Base-by-base conservation (phyloP, 768 basidiomycete genomes). In the Leccinum uliginosum region DNA sequence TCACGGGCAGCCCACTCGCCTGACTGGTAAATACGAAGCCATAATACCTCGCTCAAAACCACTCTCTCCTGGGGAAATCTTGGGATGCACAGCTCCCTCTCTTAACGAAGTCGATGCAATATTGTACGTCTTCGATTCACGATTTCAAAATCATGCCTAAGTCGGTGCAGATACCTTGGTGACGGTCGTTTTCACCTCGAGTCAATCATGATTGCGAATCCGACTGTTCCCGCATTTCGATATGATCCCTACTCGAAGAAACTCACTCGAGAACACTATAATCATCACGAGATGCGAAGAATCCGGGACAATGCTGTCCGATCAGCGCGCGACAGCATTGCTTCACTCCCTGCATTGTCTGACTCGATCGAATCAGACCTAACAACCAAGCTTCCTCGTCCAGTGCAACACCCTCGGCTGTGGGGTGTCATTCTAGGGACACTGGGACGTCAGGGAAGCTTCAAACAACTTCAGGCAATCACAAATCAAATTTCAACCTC, bases 141-240 rank as follows among this genome's bases (percentile, higher is more conserved):
- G 14, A 21, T 30, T 52, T 26, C 32, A 19, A 57, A 30, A 30
- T 24, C 43, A 27, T n/a, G 12, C 58, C 59, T 59, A 44, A 57
- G 35, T 19, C 54, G 17, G n/a, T 32, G 49, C 57, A 97, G 94
- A 65, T 99, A 98, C 71, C 83, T 99, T 26, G 97, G 97, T 17
- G 97, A 99, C 65, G 97, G 97, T 21, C 88, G 97, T 10, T 99
- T 99, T 77, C 97, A 98, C 69, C 81, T 98, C 17, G 97, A 99
- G 73, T 91, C 93, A 14, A 94, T 98, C 70, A 99, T 99, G 97
- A 97, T 99, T 57, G 93, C 94, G n/a, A 99, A 99, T 70, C 97
- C 97, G 0, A 73, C 81, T 29, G 80, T 98, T 17, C 94, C 97
- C 11, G 95, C 97, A 0, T 99, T 97, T 75, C 85, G 97, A 21